A percentile compares a stretch with the other conserved stretches of the same genome.
phyloP scores from a whole-genome alignment of 179 eudicot genomes.

The Spinacia oleracea region DNA sequence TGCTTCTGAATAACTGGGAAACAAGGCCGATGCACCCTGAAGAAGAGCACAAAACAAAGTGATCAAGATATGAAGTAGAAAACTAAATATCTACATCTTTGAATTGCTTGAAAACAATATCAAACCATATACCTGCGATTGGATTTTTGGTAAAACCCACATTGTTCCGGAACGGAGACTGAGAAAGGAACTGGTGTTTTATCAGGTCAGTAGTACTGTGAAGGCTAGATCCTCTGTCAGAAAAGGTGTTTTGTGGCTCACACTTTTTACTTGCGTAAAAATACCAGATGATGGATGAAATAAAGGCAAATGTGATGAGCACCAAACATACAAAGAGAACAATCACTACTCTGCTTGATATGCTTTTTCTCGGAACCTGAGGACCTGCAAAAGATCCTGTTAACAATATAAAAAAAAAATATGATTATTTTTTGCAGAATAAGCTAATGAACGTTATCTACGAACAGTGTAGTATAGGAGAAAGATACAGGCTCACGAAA shows the following conservation, averaged over 20 bases:
- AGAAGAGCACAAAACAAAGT: constrained; percentile 14
- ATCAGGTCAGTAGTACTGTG: constrained; percentile 67
- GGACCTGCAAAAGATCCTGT: constrained; percentile 50
- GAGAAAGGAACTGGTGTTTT: constrained; percentile 44
- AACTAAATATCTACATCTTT: not conserved
- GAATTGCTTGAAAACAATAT: not conserved
- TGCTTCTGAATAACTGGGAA: constrained; percentile 46
- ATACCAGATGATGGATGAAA: constrained; percentile 49
- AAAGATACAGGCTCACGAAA: not conserved
- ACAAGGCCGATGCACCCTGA: constrained; percentile 61
- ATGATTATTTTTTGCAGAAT: not conserved
- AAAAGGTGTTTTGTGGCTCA: constrained; percentile 39
- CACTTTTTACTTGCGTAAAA: constrained; percentile 43
- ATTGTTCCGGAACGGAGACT: constrained; percentile 34
- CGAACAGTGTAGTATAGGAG: not conserved
- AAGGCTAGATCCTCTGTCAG: constrained; percentile 61
- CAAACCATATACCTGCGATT: constrained; percentile 41
- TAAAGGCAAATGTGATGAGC: constrained; percentile 52
- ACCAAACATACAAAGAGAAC: constrained; percentile 56
- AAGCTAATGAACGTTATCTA: not conserved
- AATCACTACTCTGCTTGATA: constrained; percentile 50
- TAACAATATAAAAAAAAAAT: constrained; percentile 20
- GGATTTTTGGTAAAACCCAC: constrained; percentile 37
- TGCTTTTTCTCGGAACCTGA: constrained; percentile 43
- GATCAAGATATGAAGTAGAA: constrained; percentile 1